Evolutionary conservation across 1,284 basidiomycete genomes (phyloP).

Genomic region (Rhodotorula sp.): DNA sequence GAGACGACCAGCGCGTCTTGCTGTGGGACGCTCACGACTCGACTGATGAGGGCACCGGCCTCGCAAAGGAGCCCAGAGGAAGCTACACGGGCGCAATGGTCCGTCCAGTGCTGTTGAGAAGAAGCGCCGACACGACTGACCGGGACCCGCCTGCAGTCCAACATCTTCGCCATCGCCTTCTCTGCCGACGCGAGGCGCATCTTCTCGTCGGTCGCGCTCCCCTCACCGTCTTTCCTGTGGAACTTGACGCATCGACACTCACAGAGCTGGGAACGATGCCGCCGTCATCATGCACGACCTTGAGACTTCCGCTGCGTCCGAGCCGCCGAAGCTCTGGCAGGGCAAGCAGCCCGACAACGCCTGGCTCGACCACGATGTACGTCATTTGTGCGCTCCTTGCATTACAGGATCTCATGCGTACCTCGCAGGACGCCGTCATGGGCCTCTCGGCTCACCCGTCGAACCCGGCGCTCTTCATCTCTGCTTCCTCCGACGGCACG

Average conservation of each 20-base stretch:
- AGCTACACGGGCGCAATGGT: conserved; percentile 70
- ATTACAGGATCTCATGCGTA: conserved; percentile 18
- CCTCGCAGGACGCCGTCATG: conserved; percentile 35
- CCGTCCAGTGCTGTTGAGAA: conserved; percentile 55
- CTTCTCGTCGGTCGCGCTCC: conserved; percentile 59
- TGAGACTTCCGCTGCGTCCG: conserved; percentile 12
- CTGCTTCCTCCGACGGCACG: conserved; percentile 68
- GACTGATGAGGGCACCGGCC: not conserved
- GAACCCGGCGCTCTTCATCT: conserved; percentile 67
- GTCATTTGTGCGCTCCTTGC: not conserved
- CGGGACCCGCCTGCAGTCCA: conserved; percentile 54
- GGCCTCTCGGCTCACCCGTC: conserved; percentile 50
- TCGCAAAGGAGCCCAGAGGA: conserved; percentile 57
- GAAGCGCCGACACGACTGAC: conserved; percentile 48
- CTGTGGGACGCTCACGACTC: conserved; percentile 16
- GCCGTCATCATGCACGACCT: conserved; percentile 53
- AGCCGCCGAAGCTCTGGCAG: not conserved
- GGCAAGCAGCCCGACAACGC: conserved; percentile 6
- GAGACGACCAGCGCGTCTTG: conserved; percentile 61
- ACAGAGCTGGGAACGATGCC: conserved; percentile 65
- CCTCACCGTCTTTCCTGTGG: not conserved
- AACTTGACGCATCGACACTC: conserved; percentile 16
- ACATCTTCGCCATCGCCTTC: conserved; percentile 69
- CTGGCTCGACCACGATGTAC: conserved; percentile 31
- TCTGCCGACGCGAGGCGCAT: conserved; percentile 64